Evolutionary conservation across 2,329 filamentous ascomycete genomes (phyloP), one percentile per base, ranked within the genome.

Genomic region (Coleophoma crateriformis): DNA sequence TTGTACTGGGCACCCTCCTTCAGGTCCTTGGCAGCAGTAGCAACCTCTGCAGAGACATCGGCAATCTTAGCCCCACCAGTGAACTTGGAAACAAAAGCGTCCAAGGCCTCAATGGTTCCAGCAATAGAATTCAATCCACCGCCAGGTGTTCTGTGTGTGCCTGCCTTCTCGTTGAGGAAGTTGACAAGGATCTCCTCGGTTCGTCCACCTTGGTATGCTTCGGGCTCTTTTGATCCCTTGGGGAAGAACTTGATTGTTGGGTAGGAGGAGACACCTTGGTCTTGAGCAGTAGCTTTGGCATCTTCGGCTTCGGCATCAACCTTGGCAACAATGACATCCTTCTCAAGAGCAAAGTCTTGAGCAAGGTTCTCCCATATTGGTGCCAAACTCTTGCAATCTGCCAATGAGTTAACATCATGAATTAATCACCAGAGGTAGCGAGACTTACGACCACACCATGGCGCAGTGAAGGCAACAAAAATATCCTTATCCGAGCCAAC

Each of bases 161-260:
- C 91, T 13, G 90, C 80, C 74, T 96, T 88, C 61, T 84, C 77
- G 77, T 99, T 99, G 71, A 99, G 67, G 74, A 87, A 99, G 4
- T 78, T 69, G 58, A 97, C 69, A 39, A 99, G 75, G 57, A 84
- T 87, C 43, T 79, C 75, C 75, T 96, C 90, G 45, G 76, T 75
- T 58, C 94, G 91, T 54, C 80, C 88, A 53, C 87, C 85, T 48
- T 76, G 72, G 78, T 96, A 99, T 42, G 75, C 66, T 61, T 85
- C 78, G 42, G 83, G 69, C 64, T 87, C 82, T 56, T 79, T 87
- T 65, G 84, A 88, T 60, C 90, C 91, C 68, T 87, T 87, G 59
- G 90, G 81, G 81, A 96, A 99, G 81, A 86, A 99, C 76, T 96
- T 96, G 77, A 99, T 96, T 55, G 94, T 99, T 45, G 94, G 94